Base-by-base conservation (phyloP, 2,329 filamentous ascomycete species). In the Xylariaceae sp. region DNA sequence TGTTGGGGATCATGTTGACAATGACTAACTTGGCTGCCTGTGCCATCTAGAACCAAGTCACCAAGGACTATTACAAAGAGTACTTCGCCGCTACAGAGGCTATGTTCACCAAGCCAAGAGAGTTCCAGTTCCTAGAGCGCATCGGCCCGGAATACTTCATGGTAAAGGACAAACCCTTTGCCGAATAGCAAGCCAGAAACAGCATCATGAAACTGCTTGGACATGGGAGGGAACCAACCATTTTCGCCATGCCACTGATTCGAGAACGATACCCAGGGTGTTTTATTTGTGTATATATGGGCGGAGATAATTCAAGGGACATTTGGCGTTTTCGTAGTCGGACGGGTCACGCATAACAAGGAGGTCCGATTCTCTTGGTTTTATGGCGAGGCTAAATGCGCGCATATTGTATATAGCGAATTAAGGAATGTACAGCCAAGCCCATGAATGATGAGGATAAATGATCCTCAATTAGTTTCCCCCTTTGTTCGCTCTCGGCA, bases 21-120 rank as follows among this genome's bases (percentile, higher is more conserved):
- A 48, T 12, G 1, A 26, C 53, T 56, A 45, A 56, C 33, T 14
- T 9, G n/a, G 4, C 31, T 58, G 14, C 16, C 37, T 41, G 52
- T 8, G 34, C 6, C 12, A 7, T 43, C 9, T 56, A 71, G 71
- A 56, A 67, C 12, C 74, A 75, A 69, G 45, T 74, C n/a, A 71
- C 64, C 9, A 78, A 77, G 62, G 65, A 71, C 2, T 78, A 79
- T 55, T 78, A 78, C 58, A 69, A 72, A 39, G 73, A 74, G 17
- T 78, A 78, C 56, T 58, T 76, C 2, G 70, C 67, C 12, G 61
- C 67, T 6, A 78, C 76, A 9, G 69, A 73, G 66, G 68, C 72
- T 11, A 69, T 78, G 71, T 77, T 72, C 56, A 53, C 74, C 34
- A 78, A 77, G 61, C 72, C 74, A 1, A 67, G 74, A 28, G 71